Conservation (phyloP, 495 filamentous ascomycete species). For the Hypoxylon subgilvum region DNA sequence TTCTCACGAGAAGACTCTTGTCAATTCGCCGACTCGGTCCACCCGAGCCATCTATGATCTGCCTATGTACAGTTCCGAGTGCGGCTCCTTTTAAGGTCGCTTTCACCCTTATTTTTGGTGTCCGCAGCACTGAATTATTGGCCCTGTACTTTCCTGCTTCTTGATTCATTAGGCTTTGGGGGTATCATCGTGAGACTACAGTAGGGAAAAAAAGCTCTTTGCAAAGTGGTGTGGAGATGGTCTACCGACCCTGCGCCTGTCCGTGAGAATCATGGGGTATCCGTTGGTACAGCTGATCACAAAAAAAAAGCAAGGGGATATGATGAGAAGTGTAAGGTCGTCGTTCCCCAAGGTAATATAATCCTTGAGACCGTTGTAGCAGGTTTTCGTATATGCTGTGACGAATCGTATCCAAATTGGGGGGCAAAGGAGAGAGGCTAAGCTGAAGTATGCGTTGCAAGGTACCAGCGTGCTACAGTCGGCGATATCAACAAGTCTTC, state of each 20-base stretch:
- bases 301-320: constrained; percentile 21
- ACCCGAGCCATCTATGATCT: constrained; percentile 15
- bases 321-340: constrained; percentile 19
- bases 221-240: constrained; percentile 32
- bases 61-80: constrained; percentile 20
- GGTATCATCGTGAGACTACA: constrained; percentile 41
- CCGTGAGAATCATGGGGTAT: constrained; percentile 27
- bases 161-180: constrained; percentile 28
- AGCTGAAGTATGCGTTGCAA: no score
- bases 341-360: constrained; percentile 12
- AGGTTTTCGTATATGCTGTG: constrained; percentile 32
- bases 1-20: constrained; percentile 12
- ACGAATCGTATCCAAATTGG: constrained; percentile 31
- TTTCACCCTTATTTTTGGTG: constrained; percentile 18
- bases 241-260: constrained; percentile 29
- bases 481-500: constrained; percentile 3
- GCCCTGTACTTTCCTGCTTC: constrained; percentile 18
- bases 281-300: constrained; percentile 33
- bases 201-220: constrained; percentile 26
- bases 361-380: constrained; percentile 26
- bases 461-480: constrained; percentile 4
- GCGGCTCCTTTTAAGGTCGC: constrained; percentile 18
- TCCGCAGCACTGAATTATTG: no score
- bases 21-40: constrained; percentile 13
- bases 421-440: constrained; percentile 27